Conservation (phyloP, 352 stramenopile species). For the Phytophthora melonis region DNA sequence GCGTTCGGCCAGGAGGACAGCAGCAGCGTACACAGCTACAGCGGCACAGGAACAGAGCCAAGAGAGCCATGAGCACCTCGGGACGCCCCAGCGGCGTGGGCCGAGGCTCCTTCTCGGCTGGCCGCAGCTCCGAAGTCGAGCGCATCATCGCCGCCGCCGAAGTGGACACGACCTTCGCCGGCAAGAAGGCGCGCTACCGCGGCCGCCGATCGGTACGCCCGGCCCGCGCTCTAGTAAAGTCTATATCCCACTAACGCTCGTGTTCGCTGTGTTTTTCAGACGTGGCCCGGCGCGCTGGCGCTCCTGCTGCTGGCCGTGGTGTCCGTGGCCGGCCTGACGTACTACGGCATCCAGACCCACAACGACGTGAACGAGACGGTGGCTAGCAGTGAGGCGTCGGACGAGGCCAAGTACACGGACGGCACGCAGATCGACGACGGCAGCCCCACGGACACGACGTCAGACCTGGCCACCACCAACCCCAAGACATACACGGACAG, state of each 20-base stretch:
- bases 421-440: slow-evolving; percentile 78
- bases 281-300: slow-evolving; percentile 79
- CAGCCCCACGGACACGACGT: slow-evolving; percentile 46
- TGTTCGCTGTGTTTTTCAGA: slow-evolving; percentile 38
- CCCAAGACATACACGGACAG: slow-evolving; percentile 75
- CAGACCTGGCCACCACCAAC: slow-evolving; percentile 73
- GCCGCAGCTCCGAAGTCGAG: slow-evolving; percentile 80
- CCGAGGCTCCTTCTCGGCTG: slow-evolving; percentile 55
- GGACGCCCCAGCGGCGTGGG: slow-evolving; percentile 43
- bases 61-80: slow-evolving; percentile 39
- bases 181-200: slow-evolving; percentile 80
- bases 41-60: background rate
- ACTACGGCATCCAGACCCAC: slow-evolving; percentile 79
- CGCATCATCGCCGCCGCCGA: slow-evolving; percentile 84
- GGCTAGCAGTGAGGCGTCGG: slow-evolving; percentile 60
- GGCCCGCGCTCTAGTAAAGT: background rate
- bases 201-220: slow-evolving; percentile 68
- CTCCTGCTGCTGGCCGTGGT: slow-evolving; percentile 66
- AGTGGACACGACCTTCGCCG: slow-evolving; percentile 82
- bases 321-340: slow-evolving; percentile 73
- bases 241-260: too few species aligned
- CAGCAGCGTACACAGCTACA: too few species aligned
- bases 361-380: slow-evolving; percentile 59
- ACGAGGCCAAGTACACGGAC: slow-evolving; percentile 55
- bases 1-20: background rate